Conservation (phyloP, 768 basidiomycete species). For the Termitomyces heimii region DNA sequence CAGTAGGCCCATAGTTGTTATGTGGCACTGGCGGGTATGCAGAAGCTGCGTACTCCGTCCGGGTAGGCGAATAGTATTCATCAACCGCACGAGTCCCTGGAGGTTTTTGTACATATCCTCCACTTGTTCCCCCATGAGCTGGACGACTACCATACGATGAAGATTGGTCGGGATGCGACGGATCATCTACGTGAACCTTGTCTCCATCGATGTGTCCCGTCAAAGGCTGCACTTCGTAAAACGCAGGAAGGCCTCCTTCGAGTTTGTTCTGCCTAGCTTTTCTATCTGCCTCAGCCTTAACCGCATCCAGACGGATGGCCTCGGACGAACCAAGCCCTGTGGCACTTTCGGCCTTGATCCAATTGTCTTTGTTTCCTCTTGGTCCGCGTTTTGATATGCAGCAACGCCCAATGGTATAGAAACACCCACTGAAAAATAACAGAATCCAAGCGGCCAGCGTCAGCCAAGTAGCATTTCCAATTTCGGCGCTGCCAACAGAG, state of each 20-base stretch:
- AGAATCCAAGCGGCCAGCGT: conserved; percentile 82
- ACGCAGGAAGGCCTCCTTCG: conserved; percentile 71
- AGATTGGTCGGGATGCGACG: conserved; percentile 21
- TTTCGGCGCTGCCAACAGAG: conserved; percentile 65
- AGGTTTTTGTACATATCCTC: conserved; percentile 62
- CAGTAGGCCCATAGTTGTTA: conserved; percentile 24
- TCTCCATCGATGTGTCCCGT: conserved; percentile 54
- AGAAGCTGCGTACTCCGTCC: conserved; percentile 17
- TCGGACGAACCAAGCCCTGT: conserved; percentile 40
- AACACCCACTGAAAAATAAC: conserved; percentile 87
- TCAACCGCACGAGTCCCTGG: conserved; percentile 68
- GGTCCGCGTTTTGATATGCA: conserved; percentile 59
- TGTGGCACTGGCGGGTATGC: conserved; percentile 43
- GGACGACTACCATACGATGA: conserved; percentile 25
- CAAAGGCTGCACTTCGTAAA: conserved; percentile 71
- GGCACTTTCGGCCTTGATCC: conserved; percentile 30
- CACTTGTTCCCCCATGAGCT: conserved; percentile 27
- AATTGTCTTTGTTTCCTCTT: conserved; percentile 31
- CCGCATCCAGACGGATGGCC: conserved; percentile 73
- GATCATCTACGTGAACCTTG: conserved; percentile 50
- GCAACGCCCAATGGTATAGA: conserved; percentile 80
- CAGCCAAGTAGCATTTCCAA: conserved; percentile 91
- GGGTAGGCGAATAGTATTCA: conserved; percentile 55
- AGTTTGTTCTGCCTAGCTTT: conserved; percentile 57
- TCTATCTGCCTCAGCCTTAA: conserved; percentile 82